Evolutionary conservation across 257 asterid genomes (phyloP), one percentile per base, ranked within the genome.

Genomic region (Przewalskia tangutica): DNA sequence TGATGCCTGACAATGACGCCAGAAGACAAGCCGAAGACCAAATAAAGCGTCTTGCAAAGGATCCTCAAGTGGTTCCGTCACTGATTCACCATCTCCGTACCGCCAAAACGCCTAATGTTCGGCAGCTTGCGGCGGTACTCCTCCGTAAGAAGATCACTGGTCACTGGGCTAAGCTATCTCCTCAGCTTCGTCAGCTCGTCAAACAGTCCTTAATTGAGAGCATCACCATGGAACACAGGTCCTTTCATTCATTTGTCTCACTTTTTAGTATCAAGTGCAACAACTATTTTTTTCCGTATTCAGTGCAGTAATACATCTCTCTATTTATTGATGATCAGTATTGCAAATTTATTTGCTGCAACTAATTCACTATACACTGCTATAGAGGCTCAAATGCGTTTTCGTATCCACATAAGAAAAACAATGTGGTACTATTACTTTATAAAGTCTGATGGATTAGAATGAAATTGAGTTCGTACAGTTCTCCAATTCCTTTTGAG

Each of bases 111-210:
- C 99, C 98, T 60, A 94, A 95, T 79, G 99, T 95, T 76, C 94
- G 99, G 14, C 99, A 95, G 83, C 97, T 95, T 13, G 93, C 99
- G 68, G 99, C 99, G 59, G 99, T 95, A 51, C 94, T 95, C 56
- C 97, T 95, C 83, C 97, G 99, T 10, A 94, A 95, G 96, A 95
- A 94, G 97, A 92, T 94, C 71, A 95, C 99, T 12, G 97, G 99
- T 12, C 99, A 95, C 48, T 95, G 98, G 99, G 91, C 94, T 56
- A 95, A 95, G 88, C 85, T 95, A 8, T 76, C 98, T 23, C 94
- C 92, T 83, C 91, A 94, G 85, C 89, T 87, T 42, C 92, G 96
- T 4, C 96, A 89, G 87, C 87, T 91, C 6, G 99, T 95, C 40
- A 95, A 94, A 89, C 97, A 95, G 84, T 95, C 99, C 2, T 88